phyloP scores from a whole-genome alignment of 305 asterid genomes.

The Fraxinus platypoda region DNA sequence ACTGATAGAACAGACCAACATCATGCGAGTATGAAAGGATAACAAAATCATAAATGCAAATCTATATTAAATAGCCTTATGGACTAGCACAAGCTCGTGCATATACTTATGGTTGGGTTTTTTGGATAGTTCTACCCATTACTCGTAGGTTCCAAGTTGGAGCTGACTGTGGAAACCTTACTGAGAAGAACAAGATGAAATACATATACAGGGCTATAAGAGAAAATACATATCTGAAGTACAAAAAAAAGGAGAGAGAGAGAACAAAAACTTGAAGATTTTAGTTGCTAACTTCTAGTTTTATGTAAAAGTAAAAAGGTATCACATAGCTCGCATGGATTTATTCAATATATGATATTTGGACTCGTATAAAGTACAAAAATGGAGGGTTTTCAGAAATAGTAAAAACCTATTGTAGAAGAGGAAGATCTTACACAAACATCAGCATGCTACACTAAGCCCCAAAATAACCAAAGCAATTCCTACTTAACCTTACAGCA shows the following conservation, averaged over 20 bases:
- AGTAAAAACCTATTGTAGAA: background rate
- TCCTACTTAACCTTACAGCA: background rate
- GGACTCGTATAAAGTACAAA: background rate
- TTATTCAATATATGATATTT: background rate
- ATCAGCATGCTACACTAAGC: constrained; percentile 8
- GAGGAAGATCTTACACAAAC: background rate
- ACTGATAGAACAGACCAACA: background rate
- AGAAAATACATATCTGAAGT: background rate
- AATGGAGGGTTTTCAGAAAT: background rate
- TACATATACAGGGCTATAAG: background rate
- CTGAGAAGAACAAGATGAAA: background rate
- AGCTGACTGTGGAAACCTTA: background rate
- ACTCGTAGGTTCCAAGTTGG: background rate
- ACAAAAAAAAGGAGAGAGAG: background rate
- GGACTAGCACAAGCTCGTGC: background rate
- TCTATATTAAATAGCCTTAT: background rate
- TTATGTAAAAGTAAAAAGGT: background rate
- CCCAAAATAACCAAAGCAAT: background rate
- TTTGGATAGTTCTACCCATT: background rate
- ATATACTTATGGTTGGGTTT: background rate
- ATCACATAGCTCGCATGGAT: background rate
- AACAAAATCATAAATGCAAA: background rate
- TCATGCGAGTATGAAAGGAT: background rate
- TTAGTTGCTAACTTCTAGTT: background rate
- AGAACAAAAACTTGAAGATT: background rate